These are phyloP conservation scores for Ustilago sp. DNA, from an alignment of 1,284 basidiomycete genomes.

Conservation along the genomic window DNA sequence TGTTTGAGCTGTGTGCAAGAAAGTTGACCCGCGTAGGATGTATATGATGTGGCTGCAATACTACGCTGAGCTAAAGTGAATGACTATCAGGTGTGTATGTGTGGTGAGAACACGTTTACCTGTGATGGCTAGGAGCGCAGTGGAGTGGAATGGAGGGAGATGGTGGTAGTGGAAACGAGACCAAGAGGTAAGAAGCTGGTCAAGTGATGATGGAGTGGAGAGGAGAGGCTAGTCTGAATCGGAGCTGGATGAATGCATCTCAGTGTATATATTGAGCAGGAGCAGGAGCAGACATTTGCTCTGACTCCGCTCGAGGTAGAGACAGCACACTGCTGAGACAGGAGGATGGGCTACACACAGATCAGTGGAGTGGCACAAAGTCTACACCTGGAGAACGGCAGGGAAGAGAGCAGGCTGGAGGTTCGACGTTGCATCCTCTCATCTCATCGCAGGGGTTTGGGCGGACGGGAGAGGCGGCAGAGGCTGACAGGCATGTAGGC, in stretches of 20 bases:
- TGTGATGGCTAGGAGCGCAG: neutral
- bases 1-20: too few species aligned
- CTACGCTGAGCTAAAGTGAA: neutral
- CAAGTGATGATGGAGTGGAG: slow-evolving; percentile 2
- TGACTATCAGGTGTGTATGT: neutral
- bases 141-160: neutral
- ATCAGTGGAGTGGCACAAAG: neutral
- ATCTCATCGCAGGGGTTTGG: neutral
- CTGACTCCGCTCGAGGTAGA: neutral
- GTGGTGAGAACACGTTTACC: neutral
- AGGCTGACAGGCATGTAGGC: neutral
- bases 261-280: slow-evolving; percentile 17
- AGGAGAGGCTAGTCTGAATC: neutral
- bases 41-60: neutral
- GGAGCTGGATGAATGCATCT: slow-evolving; percentile 16
- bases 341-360: neutral
- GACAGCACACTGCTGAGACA: neutral
- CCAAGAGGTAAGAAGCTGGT: neutral
- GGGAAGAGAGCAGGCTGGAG: neutral
- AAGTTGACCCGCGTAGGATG: neutral
- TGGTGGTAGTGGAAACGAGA: neutral
- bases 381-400: neutral
- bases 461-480: neutral
- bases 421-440: slow-evolving; percentile 17
- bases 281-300: neutral